phyloP scores from a whole-genome alignment of 1,284 basidiomycete species.

The Boletus sp. region DNA sequence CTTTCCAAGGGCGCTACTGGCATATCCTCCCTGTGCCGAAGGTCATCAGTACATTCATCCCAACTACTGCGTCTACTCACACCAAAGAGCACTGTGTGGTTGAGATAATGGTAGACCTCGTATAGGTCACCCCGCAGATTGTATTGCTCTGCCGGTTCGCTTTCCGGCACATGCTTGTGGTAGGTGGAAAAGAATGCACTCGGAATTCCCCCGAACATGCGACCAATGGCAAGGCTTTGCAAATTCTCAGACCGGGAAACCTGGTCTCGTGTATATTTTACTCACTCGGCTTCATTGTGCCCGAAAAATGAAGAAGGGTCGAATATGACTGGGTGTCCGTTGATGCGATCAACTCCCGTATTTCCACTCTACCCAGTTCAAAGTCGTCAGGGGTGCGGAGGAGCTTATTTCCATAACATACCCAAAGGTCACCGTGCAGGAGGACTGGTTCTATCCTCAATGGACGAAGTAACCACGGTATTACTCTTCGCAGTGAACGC shows the following conservation, averaged over 20 bases:
- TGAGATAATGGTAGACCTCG: conserved; percentile 85
- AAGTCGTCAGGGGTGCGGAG: conserved; percentile 5
- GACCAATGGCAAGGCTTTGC: conserved; percentile 69
- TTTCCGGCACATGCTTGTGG: conserved; percentile 64
- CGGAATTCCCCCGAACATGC: conserved; percentile 83
- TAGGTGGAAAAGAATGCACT: conserved; percentile 70
- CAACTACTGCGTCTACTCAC: conserved; percentile 38
- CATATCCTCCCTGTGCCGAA: conserved; percentile 52
- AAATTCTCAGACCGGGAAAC: conserved; percentile 2
- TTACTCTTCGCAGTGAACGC: conserved; percentile 50
- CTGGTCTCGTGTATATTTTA: conserved; percentile 5
- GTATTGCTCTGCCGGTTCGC: conserved; percentile 68
- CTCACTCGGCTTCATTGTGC: conserved; percentile 84
- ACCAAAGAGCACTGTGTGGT: conserved; percentile 74
- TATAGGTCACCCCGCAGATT: conserved; percentile 69
- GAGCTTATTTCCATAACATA: conserved; percentile 24
- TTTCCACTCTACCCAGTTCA: conserved; percentile 60
- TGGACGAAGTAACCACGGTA: conserved; percentile 67
- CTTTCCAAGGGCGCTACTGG: conserved; percentile 49
- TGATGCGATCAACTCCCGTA: conserved; percentile 53
- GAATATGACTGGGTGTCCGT: conserved; percentile 67
- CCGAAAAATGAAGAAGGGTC: conserved; percentile 84
- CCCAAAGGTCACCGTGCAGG: conserved; percentile 87
- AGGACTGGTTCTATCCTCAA: conserved; percentile 69
- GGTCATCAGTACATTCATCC: conserved; percentile 1